phyloP scores from a whole-genome alignment of 441 rosid species.

The Pelargonium cotyledonis region DNA sequence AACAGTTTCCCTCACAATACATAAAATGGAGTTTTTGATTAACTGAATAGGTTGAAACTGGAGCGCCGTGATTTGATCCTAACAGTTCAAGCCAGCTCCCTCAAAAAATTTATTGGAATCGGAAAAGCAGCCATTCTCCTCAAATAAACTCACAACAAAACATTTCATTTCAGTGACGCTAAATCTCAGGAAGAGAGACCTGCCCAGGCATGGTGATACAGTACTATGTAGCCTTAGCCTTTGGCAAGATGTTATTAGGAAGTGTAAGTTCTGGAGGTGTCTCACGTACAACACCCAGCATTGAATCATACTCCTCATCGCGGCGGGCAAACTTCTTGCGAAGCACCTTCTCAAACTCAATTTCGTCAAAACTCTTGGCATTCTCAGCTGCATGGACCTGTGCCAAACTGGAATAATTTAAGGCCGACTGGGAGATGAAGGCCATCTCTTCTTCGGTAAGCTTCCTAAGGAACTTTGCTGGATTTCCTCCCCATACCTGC shows the following conservation, averaged over 20 bases:
- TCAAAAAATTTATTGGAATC: not conserved
- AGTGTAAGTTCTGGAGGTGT: not conserved
- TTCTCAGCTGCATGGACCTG: slow-evolving; percentile 39
- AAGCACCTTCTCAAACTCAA: slow-evolving; percentile 85
- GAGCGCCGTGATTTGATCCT: no score
- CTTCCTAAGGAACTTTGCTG: slow-evolving; percentile 1
- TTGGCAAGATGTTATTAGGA: not conserved
- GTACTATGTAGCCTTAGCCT: not conserved
- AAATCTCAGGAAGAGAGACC: slow-evolving; percentile 3
- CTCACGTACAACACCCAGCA: slow-evolving; percentile 48
- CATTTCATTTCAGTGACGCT: not conserved
- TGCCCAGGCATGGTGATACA: not conserved
- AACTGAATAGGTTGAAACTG: not conserved
- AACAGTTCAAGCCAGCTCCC: not conserved
- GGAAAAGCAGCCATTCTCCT: not conserved
- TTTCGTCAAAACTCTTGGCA: slow-evolving; percentile 64
- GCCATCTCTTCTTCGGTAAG: slow-evolving; percentile 38
- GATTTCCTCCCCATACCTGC: slow-evolving; percentile 4
- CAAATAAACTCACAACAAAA: slow-evolving; percentile 3
- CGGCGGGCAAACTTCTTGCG: slow-evolving; percentile 62
- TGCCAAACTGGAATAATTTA: not conserved
- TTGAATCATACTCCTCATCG: slow-evolving; percentile 80
- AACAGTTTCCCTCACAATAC: not conserved
- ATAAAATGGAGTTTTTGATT: not conserved
- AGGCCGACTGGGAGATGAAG: slow-evolving; percentile 30